Evolutionary conservation across 495 filamentous ascomycete species (phyloP).

Genomic region (Podospora pseudoanserina): DNA sequence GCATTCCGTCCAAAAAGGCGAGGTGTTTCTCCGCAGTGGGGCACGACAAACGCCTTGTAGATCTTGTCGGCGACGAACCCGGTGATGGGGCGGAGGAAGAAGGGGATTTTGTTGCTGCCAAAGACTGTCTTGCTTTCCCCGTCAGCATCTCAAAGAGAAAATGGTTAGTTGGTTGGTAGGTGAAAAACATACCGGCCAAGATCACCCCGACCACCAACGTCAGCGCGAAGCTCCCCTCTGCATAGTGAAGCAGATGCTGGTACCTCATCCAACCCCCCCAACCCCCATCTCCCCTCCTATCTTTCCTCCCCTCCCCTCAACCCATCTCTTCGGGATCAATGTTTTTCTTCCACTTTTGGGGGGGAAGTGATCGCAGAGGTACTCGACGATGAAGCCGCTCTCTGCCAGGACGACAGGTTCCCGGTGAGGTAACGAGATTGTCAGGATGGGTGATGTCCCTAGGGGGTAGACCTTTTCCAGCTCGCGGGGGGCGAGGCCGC

Average conservation of each 20-base stretch:
- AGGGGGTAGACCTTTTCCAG: slow-evolving; percentile 77
- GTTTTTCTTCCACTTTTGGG: slow-evolving; percentile 23
- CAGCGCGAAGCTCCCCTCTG: slow-evolving; percentile 51
- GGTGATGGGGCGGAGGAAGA: slow-evolving; percentile 81
- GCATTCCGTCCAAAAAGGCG: slow-evolving; percentile 66
- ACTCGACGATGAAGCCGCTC: slow-evolving; percentile 74
- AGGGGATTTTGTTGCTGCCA: slow-evolving; percentile 52
- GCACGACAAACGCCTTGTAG: slow-evolving; percentile 55
- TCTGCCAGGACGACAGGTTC: slow-evolving; percentile 67
- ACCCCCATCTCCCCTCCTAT: slow-evolving; percentile 61
- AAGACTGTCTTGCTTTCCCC: too few relatives aligned
- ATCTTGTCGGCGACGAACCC: slow-evolving; percentile 60
- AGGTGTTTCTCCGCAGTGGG: slow-evolving; percentile 64
- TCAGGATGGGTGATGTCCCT: slow-evolving; percentile 77
- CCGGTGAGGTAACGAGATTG: slow-evolving; percentile 35
- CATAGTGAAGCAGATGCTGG: slow-evolving; percentile 77
- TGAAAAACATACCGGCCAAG: slow-evolving; percentile 18
- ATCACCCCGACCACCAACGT: slow-evolving; percentile 19
- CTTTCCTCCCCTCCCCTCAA: slow-evolving; percentile 49
- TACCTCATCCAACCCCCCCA: slow-evolving; percentile 69
- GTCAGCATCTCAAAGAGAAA: too few relatives aligned
- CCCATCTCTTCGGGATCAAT: slow-evolving; percentile 65
- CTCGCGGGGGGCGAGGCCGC: slow-evolving; percentile 62
- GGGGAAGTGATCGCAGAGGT: slow-evolving; percentile 69
- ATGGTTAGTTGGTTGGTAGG: too few relatives aligned